Evolutionary conservation across 352 stramenopile species (phyloP).

Genomic region (Phytophthora boehmeriae): DNA sequence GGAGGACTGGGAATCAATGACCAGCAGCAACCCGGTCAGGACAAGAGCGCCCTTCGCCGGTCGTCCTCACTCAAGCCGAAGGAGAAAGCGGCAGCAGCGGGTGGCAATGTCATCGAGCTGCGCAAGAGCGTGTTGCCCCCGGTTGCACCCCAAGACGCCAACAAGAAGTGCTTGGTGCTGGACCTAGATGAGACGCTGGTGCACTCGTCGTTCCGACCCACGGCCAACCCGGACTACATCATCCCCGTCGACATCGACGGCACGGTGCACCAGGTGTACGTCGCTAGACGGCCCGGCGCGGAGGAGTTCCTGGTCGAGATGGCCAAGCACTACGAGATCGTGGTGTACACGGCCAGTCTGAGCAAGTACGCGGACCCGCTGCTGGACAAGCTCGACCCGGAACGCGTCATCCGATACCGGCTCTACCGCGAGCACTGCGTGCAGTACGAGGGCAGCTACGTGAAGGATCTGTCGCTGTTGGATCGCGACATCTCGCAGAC

Average conservation of each 20-base stretch:
- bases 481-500: conserved; percentile 93
- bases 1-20: conserved; percentile 46
- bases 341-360: conserved; percentile 98
- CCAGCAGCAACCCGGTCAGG: conserved; percentile 49
- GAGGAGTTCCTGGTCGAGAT: conserved; percentile 97
- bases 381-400: conserved; percentile 94
- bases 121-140: conserved; percentile 65
- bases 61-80: conserved; percentile 31
- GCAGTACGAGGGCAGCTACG: conserved; percentile 95
- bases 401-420: conserved; percentile 90
- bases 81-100: conserved; percentile 12
- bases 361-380: conserved; percentile 98
- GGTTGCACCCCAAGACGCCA: conserved; percentile 46
- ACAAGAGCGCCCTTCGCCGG: conserved; percentile 33
- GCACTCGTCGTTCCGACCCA: conserved; percentile 96
- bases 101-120: conserved; percentile 49
- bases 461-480: conserved; percentile 97
- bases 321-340: conserved; percentile 97
- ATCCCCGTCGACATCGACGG: conserved; percentile 96
- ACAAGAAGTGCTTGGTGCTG: conserved; percentile 92
- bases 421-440: conserved; percentile 96
- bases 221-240: conserved; percentile 94
- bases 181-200: conserved; percentile 99
- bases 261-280: conserved; percentile 87
- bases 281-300: conserved; percentile 92